A percentile compares a stretch with the other conserved stretches of the same genome.
Evolutionary conservation across 1,284 basidiomycete species (phyloP).

Genomic region (Vanrija sp.): DNA sequence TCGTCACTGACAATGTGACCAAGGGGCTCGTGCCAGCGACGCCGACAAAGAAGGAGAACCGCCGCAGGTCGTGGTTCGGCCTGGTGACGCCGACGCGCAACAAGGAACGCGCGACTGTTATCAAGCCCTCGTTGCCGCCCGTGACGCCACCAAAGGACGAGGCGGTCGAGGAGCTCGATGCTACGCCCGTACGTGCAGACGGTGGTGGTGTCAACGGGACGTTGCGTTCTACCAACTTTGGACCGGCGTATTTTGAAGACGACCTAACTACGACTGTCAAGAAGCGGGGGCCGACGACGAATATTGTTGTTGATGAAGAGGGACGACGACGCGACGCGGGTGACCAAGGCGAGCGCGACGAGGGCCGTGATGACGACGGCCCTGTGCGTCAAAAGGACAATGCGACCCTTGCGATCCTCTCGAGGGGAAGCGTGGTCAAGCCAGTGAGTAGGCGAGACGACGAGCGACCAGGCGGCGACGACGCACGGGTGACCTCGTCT

Average conservation of each 20-base stretch:
- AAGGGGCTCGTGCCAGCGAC: conserved; percentile 18
- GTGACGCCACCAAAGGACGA: too few species aligned
- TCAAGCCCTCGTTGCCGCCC: too few species aligned
- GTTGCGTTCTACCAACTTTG: background rate
- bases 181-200: conserved; percentile 3
- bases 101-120: background rate
- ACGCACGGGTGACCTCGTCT: too few species aligned
- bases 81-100: conserved; percentile 22
- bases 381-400: conserved; percentile 34
- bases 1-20: background rate
- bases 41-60: conserved; percentile 19
- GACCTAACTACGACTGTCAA: conserved; percentile 24
- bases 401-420: conserved; percentile 17
- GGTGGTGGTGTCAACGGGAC: background rate
- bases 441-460: conserved; percentile 8
- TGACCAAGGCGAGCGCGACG: conserved; percentile 3
- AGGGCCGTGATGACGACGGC: conserved; percentile 11
- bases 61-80: conserved; percentile 40
- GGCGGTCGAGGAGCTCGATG: conserved; percentile 10
- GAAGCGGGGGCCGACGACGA: conserved; percentile 13
- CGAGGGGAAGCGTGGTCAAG: conserved; percentile 12
- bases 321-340: conserved; percentile 11
- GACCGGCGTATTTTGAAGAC: conserved; percentile 9
- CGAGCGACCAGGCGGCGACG: too few species aligned
- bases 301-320: conserved; percentile 4